These are phyloP conservation scores for Telfairia occidentalis DNA, from an alignment of 331 rosid genomes.

Conservation along the genomic window DNA sequence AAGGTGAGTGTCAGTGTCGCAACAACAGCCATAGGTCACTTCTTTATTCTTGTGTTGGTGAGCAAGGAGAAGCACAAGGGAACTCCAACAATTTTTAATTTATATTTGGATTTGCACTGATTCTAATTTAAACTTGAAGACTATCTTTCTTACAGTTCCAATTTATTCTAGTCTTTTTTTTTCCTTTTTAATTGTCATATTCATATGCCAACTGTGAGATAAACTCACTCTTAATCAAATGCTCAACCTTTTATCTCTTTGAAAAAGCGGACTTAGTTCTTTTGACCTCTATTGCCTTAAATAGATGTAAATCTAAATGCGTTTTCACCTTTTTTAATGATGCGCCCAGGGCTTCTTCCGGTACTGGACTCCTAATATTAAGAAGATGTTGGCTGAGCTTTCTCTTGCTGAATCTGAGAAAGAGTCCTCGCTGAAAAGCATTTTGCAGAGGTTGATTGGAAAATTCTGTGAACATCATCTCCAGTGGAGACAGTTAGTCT, in stretches of 20 bases:
- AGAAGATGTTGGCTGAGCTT: slow-evolving; percentile 47
- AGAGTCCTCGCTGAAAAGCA: slow-evolving; percentile 65
- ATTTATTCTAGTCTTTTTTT: not conserved
- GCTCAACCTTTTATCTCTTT: not conserved
- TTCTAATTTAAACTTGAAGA: not conserved
- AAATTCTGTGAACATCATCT: slow-evolving; percentile 65
- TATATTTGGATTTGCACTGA: not conserved
- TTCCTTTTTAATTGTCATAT: not conserved
- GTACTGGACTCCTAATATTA: slow-evolving; percentile 86
- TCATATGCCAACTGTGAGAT: slow-evolving; percentile 1
- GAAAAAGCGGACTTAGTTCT: not conserved
- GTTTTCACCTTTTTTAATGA: slow-evolving; percentile 19
- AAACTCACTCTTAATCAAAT: not conserved
- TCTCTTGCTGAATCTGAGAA: slow-evolving; percentile 62
- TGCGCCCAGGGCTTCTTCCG: slow-evolving; percentile 71
- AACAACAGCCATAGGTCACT: not conserved
- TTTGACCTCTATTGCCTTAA: not conserved
- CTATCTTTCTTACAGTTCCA: not conserved
- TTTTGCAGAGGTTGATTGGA: slow-evolving; percentile 64
- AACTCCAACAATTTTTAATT: not conserved
- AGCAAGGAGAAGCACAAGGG: not conserved
- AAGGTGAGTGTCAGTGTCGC: not conserved
- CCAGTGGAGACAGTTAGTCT: slow-evolving; percentile 75
- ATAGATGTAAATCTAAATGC: not conserved
- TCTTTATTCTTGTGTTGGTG: not conserved